Base-by-base conservation (phyloP, 208 protist genomes). In the Acanthamoeba lenticulata region DNA sequence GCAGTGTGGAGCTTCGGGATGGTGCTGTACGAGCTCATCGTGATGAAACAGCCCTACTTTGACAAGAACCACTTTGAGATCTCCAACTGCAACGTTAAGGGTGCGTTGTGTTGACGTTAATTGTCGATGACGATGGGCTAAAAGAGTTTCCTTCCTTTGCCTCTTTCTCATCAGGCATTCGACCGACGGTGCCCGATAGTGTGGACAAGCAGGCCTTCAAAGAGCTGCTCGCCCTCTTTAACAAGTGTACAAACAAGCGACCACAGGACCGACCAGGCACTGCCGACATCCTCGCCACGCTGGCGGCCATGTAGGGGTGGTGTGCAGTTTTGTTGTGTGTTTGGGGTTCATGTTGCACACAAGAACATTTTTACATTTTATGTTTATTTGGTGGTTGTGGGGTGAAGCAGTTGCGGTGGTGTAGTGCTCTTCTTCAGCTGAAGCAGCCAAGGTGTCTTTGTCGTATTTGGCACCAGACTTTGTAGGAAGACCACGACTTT, bases 21-120 rank as follows among this genome's bases (percentile, higher is more conserved):
- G 79, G 49, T 89, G 47, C 42, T 89, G 27, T 89, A 89, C 47
- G 79, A 89, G 45, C 47, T 89, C 34, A 89, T 89, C 19, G 49
- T 62, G 40, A 52, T 89, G 79, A 89, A 89, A 44, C 42, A 89
- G 49, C 79, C 79, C 32, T 89, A 89, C 49, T 89, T 29, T 32
- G 79, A 89, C 38, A 62, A 65, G 79, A 89, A 52, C 79, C 79
- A 62, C 49, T 89, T 89, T 40, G 79, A 89, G 45, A 52, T 89
- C 79, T 89, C 79, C 29, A 89, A 62, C 45, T 65, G 42, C 47
- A 89, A 89, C 49, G 45, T 65, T n/a, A 62, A 52, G 7, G 79
- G 77, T 57, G 32, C n/a, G 42, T 27, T 15, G n/a, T n/a, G n/a
- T n/a, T n/a, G n/a, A n/a, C n/a, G n/a, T n/a, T n/a, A n/a, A n/a